Base-by-base conservation (phyloP, 306 rosid genomes). In the Senna siamea region DNA sequence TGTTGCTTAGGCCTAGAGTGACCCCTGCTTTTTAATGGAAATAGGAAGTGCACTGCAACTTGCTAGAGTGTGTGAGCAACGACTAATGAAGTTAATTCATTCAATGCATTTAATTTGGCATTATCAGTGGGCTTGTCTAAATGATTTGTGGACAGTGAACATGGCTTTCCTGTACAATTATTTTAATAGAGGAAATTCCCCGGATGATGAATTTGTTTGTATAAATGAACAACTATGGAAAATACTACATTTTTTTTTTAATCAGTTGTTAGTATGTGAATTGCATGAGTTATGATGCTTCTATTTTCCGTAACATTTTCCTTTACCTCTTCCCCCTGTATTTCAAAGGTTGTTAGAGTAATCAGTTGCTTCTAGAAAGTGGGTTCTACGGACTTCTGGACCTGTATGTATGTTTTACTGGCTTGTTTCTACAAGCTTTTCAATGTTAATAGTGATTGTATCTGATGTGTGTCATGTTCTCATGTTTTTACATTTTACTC, bases 21-120 rank as follows among this genome's bases (percentile, higher is more conserved):
- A n/a, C n/a, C n/a, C n/a, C n/a, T n/a, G n/a, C n/a, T n/a, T n/a
- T n/a, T n/a, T n/a, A n/a, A n/a, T n/a, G n/a, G n/a, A n/a, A n/a
- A n/a, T n/a, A n/a, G n/a, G n/a, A n/a, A n/a, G 72, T 9, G 32
- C 51, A 69, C 69, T 63, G 53, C 40, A 62, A 52, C 56, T 47
- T 13, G 22, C 17, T 7, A 20, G 57, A 30, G 11, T 50, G 23
- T 34, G 34, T 23, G 35, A 50, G 46, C 64, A 47, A 19, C 23
- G 57, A 56, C 18, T 32, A 30, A 23, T 26, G 56, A 26, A 43
- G 67, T 41, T 58, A 75, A 26, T 38, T 35, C 43, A 41, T 11
- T 28, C 11, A 22, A 6, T 65, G 66, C 48, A 64, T 18, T 75
- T 66, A 55, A 57, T 76, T 66, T 19, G 43, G 34, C 41, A 4